These are phyloP conservation scores for Daldinia caldariorum DNA, from an alignment of 495 filamentous ascomycete species.

Conservation along the genomic window DNA sequence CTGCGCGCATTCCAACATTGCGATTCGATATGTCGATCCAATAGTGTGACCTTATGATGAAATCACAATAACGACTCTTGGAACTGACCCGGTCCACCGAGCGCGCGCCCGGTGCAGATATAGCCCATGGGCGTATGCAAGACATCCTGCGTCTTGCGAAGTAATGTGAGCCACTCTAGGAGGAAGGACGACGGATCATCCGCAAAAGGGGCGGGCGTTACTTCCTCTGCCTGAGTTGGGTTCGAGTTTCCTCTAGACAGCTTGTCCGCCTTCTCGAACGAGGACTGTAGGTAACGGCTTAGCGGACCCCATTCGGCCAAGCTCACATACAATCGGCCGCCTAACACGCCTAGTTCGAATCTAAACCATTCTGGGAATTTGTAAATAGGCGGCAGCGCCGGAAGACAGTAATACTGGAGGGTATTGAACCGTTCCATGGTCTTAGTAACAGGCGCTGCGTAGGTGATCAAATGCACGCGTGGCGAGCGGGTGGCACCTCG, in stretches of 20 bases:
- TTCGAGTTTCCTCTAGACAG: not conserved
- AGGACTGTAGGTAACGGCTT: conserved; percentile 1
- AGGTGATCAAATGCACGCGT: conserved; percentile 56
- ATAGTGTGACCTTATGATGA: not conserved
- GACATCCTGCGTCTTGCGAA: conserved; percentile 63
- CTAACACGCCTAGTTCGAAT: conserved; percentile 65
- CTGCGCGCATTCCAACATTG: not conserved
- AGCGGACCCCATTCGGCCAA: conserved; percentile 49
- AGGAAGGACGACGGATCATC: conserved; percentile 54
- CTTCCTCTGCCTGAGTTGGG: not conserved
- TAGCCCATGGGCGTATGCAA: conserved; percentile 66
- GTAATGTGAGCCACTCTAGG: conserved; percentile 61
- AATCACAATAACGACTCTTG: conserved; percentile 9
- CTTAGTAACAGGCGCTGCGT: conserved; percentile 63
- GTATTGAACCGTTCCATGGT: conserved; percentile 64
- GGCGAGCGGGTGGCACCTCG: conserved; percentile 17
- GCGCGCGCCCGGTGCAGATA: conserved; percentile 56
- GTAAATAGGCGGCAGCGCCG: conserved; percentile 52
- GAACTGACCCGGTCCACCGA: conserved; percentile 54
- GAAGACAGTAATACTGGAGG: conserved; percentile 59
- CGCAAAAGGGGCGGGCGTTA: conserved; percentile 29
- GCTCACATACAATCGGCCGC: conserved; percentile 65
- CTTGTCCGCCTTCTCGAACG: conserved; percentile 1
- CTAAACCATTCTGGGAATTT: conserved; percentile 56
- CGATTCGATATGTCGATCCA: not conserved